Percentiles rank a stretch among this genome's conserved stretches.
Evolutionary conservation across 2,329 filamentous ascomycete genomes (phyloP).

Genomic region (Gaeumannomyces tritici): DNA sequence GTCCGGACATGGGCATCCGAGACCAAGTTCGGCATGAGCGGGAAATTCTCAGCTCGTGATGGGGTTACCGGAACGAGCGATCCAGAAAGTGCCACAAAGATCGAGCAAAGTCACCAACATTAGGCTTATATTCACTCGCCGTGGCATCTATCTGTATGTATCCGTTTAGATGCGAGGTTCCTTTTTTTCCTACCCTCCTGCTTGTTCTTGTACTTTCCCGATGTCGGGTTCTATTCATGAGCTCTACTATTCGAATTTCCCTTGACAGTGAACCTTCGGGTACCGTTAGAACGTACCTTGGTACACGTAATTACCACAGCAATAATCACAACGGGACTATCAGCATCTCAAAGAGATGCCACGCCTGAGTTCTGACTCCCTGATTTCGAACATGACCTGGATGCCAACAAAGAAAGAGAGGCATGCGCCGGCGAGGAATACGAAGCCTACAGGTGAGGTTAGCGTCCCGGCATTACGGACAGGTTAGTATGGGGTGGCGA

Average conservation of each 20-base stretch:
- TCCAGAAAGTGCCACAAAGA: background rate
- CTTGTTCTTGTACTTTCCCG: background rate
- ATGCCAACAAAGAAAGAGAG: slow-evolving; percentile 71
- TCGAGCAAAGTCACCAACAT: background rate
- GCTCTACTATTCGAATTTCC: background rate
- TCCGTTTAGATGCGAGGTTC: background rate
- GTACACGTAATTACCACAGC: background rate
- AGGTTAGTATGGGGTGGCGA: slow-evolving; percentile 12
- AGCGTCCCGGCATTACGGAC: background rate
- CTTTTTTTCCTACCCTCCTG: background rate
- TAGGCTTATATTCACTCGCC: no score
- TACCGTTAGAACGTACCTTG: background rate
- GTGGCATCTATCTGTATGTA: background rate
- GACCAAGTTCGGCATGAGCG: slow-evolving; percentile 30
- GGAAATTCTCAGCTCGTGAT: slow-evolving; percentile 18
- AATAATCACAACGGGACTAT: slow-evolving; percentile 1
- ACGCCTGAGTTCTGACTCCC: slow-evolving; percentile 72
- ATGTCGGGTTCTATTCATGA: background rate
- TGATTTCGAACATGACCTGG: slow-evolving; percentile 94
- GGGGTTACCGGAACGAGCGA: background rate
- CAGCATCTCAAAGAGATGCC: slow-evolving; percentile 75
- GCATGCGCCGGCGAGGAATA: slow-evolving; percentile 65
- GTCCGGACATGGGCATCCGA: slow-evolving; percentile 39
- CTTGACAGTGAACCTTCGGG: background rate
- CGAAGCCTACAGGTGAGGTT: slow-evolving; percentile 39